A percentile compares a stretch with the other conserved stretches of the same genome.
phyloP scores from a whole-genome alignment of 1,284 basidiomycete species.

The Ganoderma meredithae region DNA sequence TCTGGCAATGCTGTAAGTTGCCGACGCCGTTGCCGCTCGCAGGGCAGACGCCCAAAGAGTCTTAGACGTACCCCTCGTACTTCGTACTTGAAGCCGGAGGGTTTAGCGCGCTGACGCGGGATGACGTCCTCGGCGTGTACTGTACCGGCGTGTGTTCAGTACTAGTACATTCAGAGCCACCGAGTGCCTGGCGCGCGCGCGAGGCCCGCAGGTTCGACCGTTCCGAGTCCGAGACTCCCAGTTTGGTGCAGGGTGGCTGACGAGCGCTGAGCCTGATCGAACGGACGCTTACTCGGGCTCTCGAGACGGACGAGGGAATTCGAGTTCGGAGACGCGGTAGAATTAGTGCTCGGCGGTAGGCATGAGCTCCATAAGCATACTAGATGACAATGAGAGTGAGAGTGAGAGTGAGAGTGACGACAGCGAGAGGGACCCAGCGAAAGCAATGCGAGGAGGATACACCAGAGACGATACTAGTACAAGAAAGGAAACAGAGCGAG shows the following conservation, averaged over 20 bases:
- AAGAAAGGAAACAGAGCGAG: background rate
- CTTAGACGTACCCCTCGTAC: no score
- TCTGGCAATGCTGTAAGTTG: no score
- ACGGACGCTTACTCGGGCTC: background rate
- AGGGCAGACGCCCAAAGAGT: no score
- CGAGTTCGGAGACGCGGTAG: background rate
- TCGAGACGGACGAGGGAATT: background rate
- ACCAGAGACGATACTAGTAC: background rate
- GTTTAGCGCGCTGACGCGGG: no score
- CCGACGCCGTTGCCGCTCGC: no score
- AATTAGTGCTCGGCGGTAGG: background rate
- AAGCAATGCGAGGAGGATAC: background rate
- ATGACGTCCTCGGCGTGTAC: no score
- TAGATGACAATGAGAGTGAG: background rate
- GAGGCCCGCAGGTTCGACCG: no score
- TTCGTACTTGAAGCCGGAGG: no score
- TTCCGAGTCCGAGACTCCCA: no score
- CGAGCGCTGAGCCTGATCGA: background rate
- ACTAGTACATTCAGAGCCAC: no score
- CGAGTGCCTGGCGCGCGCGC: no score
- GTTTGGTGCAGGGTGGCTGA: background rate
- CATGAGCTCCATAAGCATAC: background rate
- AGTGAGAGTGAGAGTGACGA: background rate
- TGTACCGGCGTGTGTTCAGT: no score
- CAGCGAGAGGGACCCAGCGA: background rate